Percentiles rank a stretch among this genome's conserved stretches.
Conservation (phyloP, 2,329 filamentous ascomycete species). For the Cryphonectria japonica region DNA sequence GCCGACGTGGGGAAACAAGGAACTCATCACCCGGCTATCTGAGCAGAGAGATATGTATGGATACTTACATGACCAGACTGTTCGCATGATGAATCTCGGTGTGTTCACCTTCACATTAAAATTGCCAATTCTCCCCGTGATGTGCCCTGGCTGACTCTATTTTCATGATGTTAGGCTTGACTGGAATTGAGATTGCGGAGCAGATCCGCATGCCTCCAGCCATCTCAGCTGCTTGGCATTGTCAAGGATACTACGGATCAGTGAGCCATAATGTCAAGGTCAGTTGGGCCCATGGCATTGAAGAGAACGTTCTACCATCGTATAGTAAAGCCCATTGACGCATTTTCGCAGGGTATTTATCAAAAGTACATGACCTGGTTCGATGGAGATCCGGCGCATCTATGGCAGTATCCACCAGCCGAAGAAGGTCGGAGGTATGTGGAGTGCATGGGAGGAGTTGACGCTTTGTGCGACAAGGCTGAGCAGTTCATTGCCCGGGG, state of each 20-base stretch:
- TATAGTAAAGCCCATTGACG: neutral
- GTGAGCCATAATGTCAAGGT: constrained; percentile 44
- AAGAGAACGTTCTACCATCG: neutral
- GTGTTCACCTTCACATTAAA: neutral
- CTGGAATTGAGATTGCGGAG: constrained; percentile 46
- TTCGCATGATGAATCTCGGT: constrained; percentile 42
- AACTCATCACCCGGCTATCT: constrained; percentile 35
- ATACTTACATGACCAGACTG: constrained; percentile 45
- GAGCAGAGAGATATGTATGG: constrained; percentile 46
- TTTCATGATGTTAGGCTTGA: constrained; percentile 34
- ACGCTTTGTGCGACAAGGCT: constrained; percentile 38
- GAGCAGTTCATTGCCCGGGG: constrained; percentile 35
- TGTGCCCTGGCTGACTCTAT: neutral
- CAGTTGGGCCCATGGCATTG: neutral
- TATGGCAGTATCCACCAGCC: constrained; percentile 42
- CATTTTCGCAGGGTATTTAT: constrained; percentile 37
- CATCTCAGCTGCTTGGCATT: constrained; percentile 38
- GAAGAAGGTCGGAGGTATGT: constrained; percentile 43
- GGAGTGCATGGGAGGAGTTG: constrained; percentile 42
- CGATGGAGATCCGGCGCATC: constrained; percentile 36
- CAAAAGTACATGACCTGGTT: constrained; percentile 38
- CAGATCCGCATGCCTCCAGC: constrained; percentile 39
- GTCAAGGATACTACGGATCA: constrained; percentile 43
- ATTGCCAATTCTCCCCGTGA: neutral
- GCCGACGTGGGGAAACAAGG: constrained; percentile 44